Conservation (phyloP, 495 filamentous ascomycete genomes). For the Xylaria curta region DNA sequence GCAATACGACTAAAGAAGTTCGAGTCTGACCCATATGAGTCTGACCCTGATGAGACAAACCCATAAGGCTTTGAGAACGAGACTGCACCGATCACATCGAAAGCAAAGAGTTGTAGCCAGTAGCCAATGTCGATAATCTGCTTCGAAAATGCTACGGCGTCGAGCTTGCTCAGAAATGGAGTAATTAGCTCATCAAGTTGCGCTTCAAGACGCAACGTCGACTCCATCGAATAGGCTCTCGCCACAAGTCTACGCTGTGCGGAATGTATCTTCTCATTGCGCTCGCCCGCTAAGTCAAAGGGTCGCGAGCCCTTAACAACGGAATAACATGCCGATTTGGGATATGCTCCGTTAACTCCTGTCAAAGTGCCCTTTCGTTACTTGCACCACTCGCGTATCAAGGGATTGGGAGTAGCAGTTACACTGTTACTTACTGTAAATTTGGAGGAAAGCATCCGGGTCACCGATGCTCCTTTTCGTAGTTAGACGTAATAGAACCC, state of each 20-base stretch:
- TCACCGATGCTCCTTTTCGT: constrained; percentile 16
- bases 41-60: constrained; percentile 21
- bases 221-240: constrained; percentile 28
- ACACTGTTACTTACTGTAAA: constrained; percentile 6
- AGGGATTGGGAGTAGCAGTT: neutral
- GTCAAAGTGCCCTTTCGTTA: neutral
- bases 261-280: constrained; percentile 28
- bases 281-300: constrained; percentile 25
- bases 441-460: constrained; percentile 14
- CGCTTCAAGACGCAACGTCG: constrained; percentile 21
- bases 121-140: constrained; percentile 12
- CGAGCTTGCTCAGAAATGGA: neutral
- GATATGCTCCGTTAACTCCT: constrained; percentile 9
- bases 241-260: constrained; percentile 30
- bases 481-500: neutral
- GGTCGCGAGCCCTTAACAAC: constrained; percentile 21
- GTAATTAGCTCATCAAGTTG: constrained; percentile 21
- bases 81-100: constrained; percentile 27
- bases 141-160: constrained; percentile 2
- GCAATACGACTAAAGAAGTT: neutral
- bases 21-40: constrained; percentile 8
- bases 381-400: neutral
- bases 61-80: constrained; percentile 28
- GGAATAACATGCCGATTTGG: constrained; percentile 23
- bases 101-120: constrained; percentile 23